Evolutionary conservation across 352 stramenopile genomes (phyloP).

Genomic region (Phytophthora ohioensis): DNA sequence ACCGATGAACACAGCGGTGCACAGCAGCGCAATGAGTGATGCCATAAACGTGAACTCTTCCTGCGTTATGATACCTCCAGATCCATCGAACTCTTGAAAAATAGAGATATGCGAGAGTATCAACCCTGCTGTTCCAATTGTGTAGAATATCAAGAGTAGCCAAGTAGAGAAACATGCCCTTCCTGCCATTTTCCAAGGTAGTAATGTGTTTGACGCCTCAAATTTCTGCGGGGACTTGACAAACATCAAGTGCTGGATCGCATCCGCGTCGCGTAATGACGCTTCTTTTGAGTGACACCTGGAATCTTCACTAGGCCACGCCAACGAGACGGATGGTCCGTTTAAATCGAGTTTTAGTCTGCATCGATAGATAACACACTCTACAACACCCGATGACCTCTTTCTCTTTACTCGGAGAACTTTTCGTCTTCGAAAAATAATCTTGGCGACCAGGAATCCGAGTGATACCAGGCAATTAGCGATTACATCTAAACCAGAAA

Average conservation of each 20-base stretch:
- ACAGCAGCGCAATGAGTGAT: neutral
- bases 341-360: conserved; percentile 21
- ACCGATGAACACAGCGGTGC: conserved; percentile 4
- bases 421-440: conserved; percentile 36
- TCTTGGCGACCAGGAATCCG: conserved; percentile 35
- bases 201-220: conserved; percentile 12
- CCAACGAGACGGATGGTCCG: neutral
- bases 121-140: conserved; percentile 6
- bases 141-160: conserved; percentile 6
- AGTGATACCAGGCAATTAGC: conserved; percentile 40
- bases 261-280: conserved; percentile 9
- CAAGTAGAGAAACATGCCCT: conserved; percentile 1
- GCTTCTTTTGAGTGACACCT: conserved; percentile 7
- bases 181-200: conserved; percentile 11
- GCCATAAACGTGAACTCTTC: neutral
- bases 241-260: conserved; percentile 38
- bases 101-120: conserved; percentile 16
- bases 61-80: neutral
- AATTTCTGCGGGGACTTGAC: conserved; percentile 24
- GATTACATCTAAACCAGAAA: conserved; percentile 34
- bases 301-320: conserved; percentile 4
- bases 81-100: neutral
- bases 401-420: conserved; percentile 9
- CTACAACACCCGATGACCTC: conserved; percentile 16
- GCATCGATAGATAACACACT: conserved; percentile 40